Conservation (phyloP, 805 yeast species). For the Teunomyces cretensis region DNA sequence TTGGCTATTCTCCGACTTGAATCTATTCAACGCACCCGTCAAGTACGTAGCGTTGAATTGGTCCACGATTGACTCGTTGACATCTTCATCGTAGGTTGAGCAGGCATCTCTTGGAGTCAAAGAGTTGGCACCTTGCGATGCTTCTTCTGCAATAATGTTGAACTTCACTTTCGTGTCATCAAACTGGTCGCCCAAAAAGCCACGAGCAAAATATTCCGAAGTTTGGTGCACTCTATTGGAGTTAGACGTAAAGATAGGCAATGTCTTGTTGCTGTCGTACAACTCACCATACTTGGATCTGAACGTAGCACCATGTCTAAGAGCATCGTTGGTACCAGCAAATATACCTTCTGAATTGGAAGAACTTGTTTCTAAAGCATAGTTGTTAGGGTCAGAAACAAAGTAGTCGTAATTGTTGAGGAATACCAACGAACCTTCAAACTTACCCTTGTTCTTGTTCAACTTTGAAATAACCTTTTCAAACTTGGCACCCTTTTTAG, state of each 20-base stretch:
- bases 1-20: slow-evolving; percentile 56
- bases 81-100: slow-evolving; percentile 13
- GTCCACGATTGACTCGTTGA: slow-evolving; percentile 14
- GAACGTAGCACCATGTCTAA: slow-evolving; percentile 48
- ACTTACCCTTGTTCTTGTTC: slow-evolving; percentile 19
- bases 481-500: slow-evolving; percentile 22
- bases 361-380: slow-evolving; percentile 52
- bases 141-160: slow-evolving; percentile 47
- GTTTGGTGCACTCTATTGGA: slow-evolving; percentile 57
- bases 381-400: slow-evolving; percentile 32
- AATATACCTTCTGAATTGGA: slow-evolving; percentile 46
- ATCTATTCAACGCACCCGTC: slow-evolving; percentile 53
- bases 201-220: slow-evolving; percentile 55
- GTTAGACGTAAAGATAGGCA: slow-evolving; percentile 57
- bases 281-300: slow-evolving; percentile 51
- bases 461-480: slow-evolving; percentile 25
- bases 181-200: slow-evolving; percentile 52
- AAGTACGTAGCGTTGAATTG: slow-evolving; percentile 45
- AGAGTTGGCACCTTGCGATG: slow-evolving; percentile 23
- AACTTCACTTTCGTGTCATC: slow-evolving; percentile 29
- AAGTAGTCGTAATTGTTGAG: slow-evolving; percentile 53
- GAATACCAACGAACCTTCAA: slow-evolving; percentile 52
- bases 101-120: slow-evolving; percentile 29
- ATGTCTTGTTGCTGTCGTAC: slow-evolving; percentile 29
- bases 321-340: slow-evolving; percentile 52